These are phyloP conservation scores for Pyronema omphalodes DNA, from an alignment of 495 filamentous ascomycete species.

Conservation along the genomic window DNA sequence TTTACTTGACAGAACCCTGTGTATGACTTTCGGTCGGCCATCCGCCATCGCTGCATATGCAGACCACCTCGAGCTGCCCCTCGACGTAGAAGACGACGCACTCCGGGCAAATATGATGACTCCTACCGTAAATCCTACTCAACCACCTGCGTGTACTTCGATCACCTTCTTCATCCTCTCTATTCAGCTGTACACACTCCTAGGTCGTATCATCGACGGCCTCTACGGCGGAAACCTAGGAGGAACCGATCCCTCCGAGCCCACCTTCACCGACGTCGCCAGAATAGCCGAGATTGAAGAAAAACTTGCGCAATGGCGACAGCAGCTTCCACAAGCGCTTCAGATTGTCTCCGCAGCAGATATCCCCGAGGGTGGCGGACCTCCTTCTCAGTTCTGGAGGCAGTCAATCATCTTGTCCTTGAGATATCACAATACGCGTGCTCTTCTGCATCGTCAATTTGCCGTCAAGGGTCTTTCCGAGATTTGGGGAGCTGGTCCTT, in stretches of 20 bases:
- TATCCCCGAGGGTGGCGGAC: constrained; percentile 19
- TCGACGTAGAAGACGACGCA: constrained; percentile 20
- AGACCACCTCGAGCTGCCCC: constrained; percentile 27
- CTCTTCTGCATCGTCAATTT: constrained; percentile 28
- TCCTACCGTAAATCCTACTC: constrained; percentile 9
- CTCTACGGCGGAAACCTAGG: constrained; percentile 30
- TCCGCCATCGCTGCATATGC: constrained; percentile 27
- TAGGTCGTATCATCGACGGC: constrained; percentile 25
- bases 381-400: constrained; percentile 22
- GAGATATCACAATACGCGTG: constrained; percentile 26
- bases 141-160: constrained; percentile 11
- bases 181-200: constrained; percentile 26
- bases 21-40: constrained; percentile 33
- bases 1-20: constrained; percentile 30
- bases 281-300: constrained; percentile 22
- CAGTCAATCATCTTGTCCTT: constrained; percentile 26
- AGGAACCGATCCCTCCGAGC: constrained; percentile 21
- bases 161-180: constrained; percentile 27
- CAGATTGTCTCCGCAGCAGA: constrained; percentile 16
- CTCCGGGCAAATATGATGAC: constrained; percentile 9
- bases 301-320: constrained; percentile 17
- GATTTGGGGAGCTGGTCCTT: constrained; percentile 21
- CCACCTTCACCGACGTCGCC: constrained; percentile 21
- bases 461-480: constrained; percentile 25
- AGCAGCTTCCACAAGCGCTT: constrained; percentile 13